These are phyloP conservation scores for Grosmannia clavigera DNA, from an alignment of 2,329 filamentous ascomycete genomes.

Conservation along the genomic window DNA sequence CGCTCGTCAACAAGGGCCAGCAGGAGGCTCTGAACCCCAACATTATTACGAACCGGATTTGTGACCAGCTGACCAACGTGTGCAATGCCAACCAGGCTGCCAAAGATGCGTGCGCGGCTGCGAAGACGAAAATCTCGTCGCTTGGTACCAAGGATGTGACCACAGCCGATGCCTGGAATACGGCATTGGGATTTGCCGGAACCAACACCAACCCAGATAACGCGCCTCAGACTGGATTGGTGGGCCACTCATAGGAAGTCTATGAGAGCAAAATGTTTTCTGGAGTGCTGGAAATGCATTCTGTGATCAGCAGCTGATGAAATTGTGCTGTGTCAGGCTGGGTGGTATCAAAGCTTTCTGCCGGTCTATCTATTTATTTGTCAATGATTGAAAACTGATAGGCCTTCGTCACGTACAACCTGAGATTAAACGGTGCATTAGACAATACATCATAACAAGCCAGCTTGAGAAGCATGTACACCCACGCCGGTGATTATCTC, in stretches of 20 bases:
- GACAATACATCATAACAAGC: no score
- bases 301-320: no score
- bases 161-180: conserved; percentile 29
- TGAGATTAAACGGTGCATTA: no score
- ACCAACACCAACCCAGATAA: conserved; percentile 26
- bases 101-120: conserved; percentile 36
- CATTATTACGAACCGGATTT: conserved; percentile 63
- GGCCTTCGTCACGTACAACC: no score
- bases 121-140: conserved; percentile 28
- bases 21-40: conserved; percentile 57
- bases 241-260: conserved; percentile 21
- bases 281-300: no score
- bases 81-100: conserved; percentile 51
- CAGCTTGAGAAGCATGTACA: no score
- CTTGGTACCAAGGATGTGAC: conserved; percentile 22
- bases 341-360: no score
- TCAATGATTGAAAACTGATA: no score
- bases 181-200: conserved; percentile 26
- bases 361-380: no score
- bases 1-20: conserved; percentile 48
- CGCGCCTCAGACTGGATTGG: conserved; percentile 22
- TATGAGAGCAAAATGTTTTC: not conserved
- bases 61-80: conserved; percentile 55
- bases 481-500: no score
- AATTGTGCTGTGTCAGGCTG: no score